These are phyloP conservation scores for Flaveria brownii DNA, from an alignment of 129 eudicot genomes.

Conservation along the genomic window DNA sequence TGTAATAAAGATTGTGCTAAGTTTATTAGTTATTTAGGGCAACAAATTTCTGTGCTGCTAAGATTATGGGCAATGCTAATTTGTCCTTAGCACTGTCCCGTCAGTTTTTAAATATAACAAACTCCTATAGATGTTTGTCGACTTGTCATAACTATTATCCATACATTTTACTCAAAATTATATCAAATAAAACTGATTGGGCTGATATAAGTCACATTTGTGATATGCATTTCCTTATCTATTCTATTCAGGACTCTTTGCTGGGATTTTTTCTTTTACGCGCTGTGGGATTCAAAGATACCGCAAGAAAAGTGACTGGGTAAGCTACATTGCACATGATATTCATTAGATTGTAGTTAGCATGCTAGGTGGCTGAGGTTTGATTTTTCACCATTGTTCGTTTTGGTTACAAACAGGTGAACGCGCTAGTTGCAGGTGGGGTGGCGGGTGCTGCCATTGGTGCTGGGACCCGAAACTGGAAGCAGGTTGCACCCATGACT, in stretches of 20 bases:
- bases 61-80: too few species aligned
- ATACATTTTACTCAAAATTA: too few species aligned
- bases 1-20: neutral
- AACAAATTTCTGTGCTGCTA: neutral
- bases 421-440: slow-evolving; percentile 76
- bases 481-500: slow-evolving; percentile 70
- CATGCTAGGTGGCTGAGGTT: slow-evolving; percentile 2
- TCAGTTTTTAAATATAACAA: too few species aligned
- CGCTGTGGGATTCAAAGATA: slow-evolving; percentile 73
- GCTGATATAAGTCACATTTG: neutral
- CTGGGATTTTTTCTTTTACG: slow-evolving; percentile 71
- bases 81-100: too few species aligned
- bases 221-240: slow-evolving; percentile 3
- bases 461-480: slow-evolving; percentile 75
- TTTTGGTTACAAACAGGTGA: slow-evolving; percentile 48
- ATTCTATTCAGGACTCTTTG: slow-evolving; percentile 59
- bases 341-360: neutral
- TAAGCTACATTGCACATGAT: slow-evolving; percentile 35
- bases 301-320: slow-evolving; percentile 75
- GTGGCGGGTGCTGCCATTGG: slow-evolving; percentile 81
- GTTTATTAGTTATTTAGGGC: neutral
- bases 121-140: too few species aligned
- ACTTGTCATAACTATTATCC: too few species aligned
- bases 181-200: too few species aligned
- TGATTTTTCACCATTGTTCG: neutral